phyloP scores from a whole-genome alignment of 495 filamentous ascomycete species.

The Lophium mytilinum region DNA sequence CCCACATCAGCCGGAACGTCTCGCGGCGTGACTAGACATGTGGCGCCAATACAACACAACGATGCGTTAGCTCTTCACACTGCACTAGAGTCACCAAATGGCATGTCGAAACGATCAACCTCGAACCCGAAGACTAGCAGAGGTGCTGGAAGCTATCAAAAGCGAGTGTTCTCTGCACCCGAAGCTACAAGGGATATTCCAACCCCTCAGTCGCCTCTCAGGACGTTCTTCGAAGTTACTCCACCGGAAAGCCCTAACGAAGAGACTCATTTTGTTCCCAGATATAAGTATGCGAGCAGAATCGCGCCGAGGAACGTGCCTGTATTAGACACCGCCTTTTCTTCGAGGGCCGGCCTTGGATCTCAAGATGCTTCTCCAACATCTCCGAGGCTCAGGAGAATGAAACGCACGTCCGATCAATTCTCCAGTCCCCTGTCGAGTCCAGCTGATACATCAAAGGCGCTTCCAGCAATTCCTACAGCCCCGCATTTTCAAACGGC shows the following conservation, averaged over 20 bases:
- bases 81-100: constrained; percentile 14
- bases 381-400: not conserved
- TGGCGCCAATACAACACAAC: constrained; percentile 9
- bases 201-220: not conserved
- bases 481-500: not conserved
- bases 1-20: constrained; percentile 10
- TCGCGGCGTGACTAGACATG: constrained; percentile 3
- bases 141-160: constrained; percentile 8
- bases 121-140: not conserved
- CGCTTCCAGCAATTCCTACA: not conserved
- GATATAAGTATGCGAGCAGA: not conserved
- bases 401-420: not conserved
- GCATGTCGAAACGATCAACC: constrained; percentile 1
- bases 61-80: constrained; percentile 11
- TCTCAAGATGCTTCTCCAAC: not conserved
- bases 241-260: not conserved
- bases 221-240: not conserved
- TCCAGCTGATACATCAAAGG: not conserved
- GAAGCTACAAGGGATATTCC: constrained; percentile 4
- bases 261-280: not conserved
- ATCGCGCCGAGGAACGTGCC: not conserved
- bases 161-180: constrained; percentile 20
- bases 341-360: not conserved
- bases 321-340: not conserved
- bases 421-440: too few relatives aligned